phyloP scores from a whole-genome alignment of 768 basidiomycete genomes.

The Suillus variegatus region DNA sequence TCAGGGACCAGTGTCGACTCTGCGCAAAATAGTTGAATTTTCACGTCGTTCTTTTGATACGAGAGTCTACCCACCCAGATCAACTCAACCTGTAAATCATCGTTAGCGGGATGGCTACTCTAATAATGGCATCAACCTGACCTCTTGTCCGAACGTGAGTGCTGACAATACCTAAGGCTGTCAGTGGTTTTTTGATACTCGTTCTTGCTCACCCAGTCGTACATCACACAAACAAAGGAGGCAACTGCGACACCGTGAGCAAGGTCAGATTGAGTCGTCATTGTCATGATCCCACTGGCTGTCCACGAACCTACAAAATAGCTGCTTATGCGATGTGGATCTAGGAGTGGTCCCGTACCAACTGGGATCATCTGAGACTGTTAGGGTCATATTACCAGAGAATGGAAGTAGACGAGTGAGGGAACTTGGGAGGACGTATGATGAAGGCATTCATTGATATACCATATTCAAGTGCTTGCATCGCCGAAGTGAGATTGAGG shows the following conservation, averaged over 20 bases:
- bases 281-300: background rate
- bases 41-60: background rate
- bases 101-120: background rate
- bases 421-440: background rate
- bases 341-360: background rate
- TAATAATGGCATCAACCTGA: background rate
- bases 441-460: background rate
- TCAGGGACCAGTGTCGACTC: background rate
- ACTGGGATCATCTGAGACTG: background rate
- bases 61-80: background rate
- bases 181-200: too few species aligned
- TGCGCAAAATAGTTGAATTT: background rate
- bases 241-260: background rate
- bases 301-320: background rate
- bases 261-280: background rate
- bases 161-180: background rate
- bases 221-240: background rate
- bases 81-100: background rate
- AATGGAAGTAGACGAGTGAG: background rate
- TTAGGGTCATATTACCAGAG: background rate
- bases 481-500: too few species aligned
- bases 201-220: background rate
- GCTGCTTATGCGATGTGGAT: background rate
- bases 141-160: background rate
- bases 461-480: background rate